Evolutionary conservation across 1,139 yeast species (phyloP), one percentile per base, ranked within the genome.

Genomic region (Tardiomyces blankii): DNA sequence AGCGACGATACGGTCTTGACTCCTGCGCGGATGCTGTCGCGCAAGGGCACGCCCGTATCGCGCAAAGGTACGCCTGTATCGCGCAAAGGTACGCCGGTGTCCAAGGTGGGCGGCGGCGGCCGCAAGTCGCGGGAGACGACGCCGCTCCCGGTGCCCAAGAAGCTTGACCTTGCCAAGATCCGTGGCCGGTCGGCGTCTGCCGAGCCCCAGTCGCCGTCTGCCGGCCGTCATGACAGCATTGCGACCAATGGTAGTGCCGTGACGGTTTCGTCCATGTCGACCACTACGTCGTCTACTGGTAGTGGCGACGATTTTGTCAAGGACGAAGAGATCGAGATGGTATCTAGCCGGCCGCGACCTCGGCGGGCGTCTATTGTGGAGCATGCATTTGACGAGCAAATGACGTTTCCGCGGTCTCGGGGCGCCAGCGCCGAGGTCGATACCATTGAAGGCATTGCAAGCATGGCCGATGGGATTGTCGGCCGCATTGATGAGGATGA

Each of bases 321-420:
- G n/a, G 16, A 13, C 5, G 16, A 5, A 13, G 35, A 13, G 3
- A 11, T 30, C 5, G 16, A 5, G 5, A 11, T 11, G 16, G 16
- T 13, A 12, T 12, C 8, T 13, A 9, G 16, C 35, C n/a, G 35
- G 16, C 5, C 9, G 9, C 35, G 35, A 12, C 25, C 39, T 11
- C 45, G 55, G n/a, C 46, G 52, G 7, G 42, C 46, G 28, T 54
- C 57, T n/a, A 47, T 54, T 16, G 56, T 54, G 13, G 53, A 54
- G 39, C 48, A 46, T 38, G 40, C 51, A 2, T 51, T 46, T 38
- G 57, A 54, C 27, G 56, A 54, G 16, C 45, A 41, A 28, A 42
- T 47, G 2, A 40, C 43, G 23, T 54, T 54, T 35, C 55, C 56
- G 8, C 45, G 57, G 11, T 46, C 49, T 2, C 19, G 25, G 2